A percentile compares a stretch with the other conserved stretches of the same genome.
phyloP scores from a whole-genome alignment of 495 filamentous ascomycete genomes.

The Neurospora africana region DNA sequence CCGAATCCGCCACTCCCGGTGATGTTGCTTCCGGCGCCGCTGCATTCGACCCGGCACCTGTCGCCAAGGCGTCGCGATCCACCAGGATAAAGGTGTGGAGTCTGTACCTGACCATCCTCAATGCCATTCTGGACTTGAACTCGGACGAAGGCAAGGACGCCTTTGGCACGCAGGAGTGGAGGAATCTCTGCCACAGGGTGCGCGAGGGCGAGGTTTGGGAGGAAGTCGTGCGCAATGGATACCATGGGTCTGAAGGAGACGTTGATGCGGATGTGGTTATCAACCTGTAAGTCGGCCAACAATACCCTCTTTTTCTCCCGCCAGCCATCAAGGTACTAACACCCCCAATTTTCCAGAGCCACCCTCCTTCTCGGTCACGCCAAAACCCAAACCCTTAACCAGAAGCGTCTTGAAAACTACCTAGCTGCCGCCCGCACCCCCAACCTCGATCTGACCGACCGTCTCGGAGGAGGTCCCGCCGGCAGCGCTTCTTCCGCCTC shows the following conservation, averaged over 20 bases:
- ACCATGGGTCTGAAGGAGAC: slow-evolving; percentile 74
- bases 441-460: slow-evolving; percentile 51
- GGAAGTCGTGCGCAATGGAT: slow-evolving; percentile 74
- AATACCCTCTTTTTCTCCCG: neutral
- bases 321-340: slow-evolving; percentile 5
- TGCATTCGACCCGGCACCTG: slow-evolving; percentile 47
- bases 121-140: slow-evolving; percentile 78
- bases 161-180: slow-evolving; percentile 79
- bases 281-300: slow-evolving; percentile 56
- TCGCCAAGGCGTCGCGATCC: slow-evolving; percentile 59
- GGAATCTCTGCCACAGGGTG: slow-evolving; percentile 64
- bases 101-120: slow-evolving; percentile 85
- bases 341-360: slow-evolving; percentile 39
- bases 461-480: slow-evolving; percentile 24
- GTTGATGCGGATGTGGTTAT: slow-evolving; percentile 93
- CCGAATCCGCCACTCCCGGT: neutral
- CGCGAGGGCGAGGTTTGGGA: slow-evolving; percentile 87
- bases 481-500: neutral
- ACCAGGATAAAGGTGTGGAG: slow-evolving; percentile 94
- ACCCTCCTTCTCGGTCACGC: slow-evolving; percentile 82
- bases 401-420: slow-evolving; percentile 81
- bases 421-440: slow-evolving; percentile 66
- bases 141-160: slow-evolving; percentile 79
- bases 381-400: slow-evolving; percentile 68
- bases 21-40: slow-evolving; percentile 22